These are phyloP conservation scores for Fusarium armeniacum DNA, from an alignment of 2,329 filamentous ascomycete genomes.

Conservation along the genomic window DNA sequence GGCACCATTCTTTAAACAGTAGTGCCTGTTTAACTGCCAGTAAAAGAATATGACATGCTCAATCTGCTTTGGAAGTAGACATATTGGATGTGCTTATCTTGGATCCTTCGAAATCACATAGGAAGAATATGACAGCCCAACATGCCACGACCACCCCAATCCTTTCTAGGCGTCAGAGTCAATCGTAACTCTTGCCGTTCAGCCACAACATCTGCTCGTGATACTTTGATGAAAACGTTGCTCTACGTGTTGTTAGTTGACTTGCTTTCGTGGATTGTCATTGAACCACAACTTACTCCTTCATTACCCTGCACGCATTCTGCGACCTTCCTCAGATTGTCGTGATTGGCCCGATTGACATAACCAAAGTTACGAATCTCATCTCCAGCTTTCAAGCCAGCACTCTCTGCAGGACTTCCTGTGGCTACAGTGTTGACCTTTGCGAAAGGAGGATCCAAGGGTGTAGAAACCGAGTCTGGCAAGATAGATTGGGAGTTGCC, in stretches of 20 bases:
- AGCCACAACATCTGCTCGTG: constrained; percentile 61
- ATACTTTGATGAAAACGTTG: constrained; percentile 77
- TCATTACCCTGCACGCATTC: constrained; percentile 91
- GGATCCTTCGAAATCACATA: constrained; percentile 61
- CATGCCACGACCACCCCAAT: constrained; percentile 92
- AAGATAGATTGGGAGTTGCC: constrained; percentile 51
- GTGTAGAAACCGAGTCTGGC: constrained; percentile 50
- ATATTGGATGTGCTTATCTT: no score
- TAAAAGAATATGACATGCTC: background rate
- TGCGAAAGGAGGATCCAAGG: constrained; percentile 72
- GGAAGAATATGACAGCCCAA: constrained; percentile 92
- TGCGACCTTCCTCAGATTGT: constrained; percentile 86
- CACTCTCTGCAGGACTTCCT: constrained; percentile 83
- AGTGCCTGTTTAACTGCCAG: background rate
- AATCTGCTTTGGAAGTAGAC: background rate
- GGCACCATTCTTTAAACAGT: constrained; percentile 10
- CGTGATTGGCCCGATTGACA: constrained; percentile 87
- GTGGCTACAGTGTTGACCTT: constrained; percentile 87
- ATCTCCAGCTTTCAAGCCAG: constrained; percentile 86
- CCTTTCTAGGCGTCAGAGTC: constrained; percentile 78
- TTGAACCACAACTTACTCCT: constrained; percentile 73
- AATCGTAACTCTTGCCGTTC: constrained; percentile 73
- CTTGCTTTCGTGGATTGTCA: background rate
- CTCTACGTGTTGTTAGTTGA: constrained; percentile 64
- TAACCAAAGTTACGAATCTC: constrained; percentile 87